Percentiles rank a stretch among this genome's conserved stretches.
Conservation (phyloP, 495 filamentous ascomycete genomes). For the Echria macrotheca region DNA sequence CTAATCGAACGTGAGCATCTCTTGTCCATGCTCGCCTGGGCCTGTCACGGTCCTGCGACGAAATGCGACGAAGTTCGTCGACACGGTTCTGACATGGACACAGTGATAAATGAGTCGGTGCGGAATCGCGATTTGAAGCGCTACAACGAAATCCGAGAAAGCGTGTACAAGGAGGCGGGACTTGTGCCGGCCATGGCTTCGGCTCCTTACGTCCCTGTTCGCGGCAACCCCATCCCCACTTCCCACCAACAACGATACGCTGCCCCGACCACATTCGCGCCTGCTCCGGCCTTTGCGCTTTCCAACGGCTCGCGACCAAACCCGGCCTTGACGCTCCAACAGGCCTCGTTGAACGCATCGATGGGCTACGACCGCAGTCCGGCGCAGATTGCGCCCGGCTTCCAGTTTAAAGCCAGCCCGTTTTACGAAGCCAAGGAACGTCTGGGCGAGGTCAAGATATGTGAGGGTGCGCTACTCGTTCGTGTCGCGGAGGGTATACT, state of each 20-base stretch:
- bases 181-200: neutral
- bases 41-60: no score
- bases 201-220: neutral
- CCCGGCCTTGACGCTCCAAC: no score
- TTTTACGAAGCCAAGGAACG: constrained; percentile 62
- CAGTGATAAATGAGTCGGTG: constrained; percentile 19
- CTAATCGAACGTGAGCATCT: constrained; percentile 58
- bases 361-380: no score
- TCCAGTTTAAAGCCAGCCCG: constrained; percentile 67
- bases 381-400: constrained; percentile 12
- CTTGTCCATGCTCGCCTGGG: neutral
- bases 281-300: no score
- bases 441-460: constrained; percentile 57
- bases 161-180: constrained; percentile 10
- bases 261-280: no score
- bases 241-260: neutral
- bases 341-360: no score
- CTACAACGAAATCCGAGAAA: constrained; percentile 22
- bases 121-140: constrained; percentile 12
- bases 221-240: neutral
- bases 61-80: no score
- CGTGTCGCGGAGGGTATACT: no score
- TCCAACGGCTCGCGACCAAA: no score
- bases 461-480: constrained; percentile 60
- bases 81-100: neutral